Conservation (phyloP, 306 rosid genomes). For the Styphnolobium japonicum region DNA sequence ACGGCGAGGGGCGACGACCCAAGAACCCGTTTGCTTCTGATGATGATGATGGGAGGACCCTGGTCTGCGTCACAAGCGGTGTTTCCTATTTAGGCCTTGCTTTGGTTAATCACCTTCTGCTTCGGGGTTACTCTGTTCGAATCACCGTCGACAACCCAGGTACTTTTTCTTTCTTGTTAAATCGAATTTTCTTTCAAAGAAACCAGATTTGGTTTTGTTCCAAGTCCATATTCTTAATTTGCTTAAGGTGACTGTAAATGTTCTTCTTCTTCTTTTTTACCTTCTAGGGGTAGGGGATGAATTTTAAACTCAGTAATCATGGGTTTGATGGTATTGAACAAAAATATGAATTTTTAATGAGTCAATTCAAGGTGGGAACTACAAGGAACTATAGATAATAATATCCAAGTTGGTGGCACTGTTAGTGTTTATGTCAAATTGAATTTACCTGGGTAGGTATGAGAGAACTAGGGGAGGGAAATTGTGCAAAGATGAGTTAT, state of each 20-base stretch:
- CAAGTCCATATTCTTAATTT: background rate
- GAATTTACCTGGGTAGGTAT: conserved; percentile 15
- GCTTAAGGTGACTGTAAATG: background rate
- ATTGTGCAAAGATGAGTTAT: background rate
- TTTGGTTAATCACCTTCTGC: conserved; percentile 60
- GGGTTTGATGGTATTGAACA: background rate
- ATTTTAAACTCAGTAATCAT: background rate
- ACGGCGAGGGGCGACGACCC: conserved; percentile 21
- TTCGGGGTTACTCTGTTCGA: conserved; percentile 73
- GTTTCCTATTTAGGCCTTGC: conserved; percentile 78
- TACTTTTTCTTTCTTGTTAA: background rate
- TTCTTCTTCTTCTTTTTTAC: background rate
- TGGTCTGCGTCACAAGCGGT: conserved; percentile 85
- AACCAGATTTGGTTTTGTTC: background rate
- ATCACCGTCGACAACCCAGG: conserved; percentile 63
- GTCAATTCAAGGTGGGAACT: background rate
- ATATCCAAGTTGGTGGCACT: background rate
- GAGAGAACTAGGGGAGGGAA: background rate
- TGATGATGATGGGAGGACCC: conserved; percentile 23
- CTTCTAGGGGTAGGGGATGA: too few species aligned
- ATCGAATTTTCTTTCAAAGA: background rate
- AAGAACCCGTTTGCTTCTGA: conserved; percentile 4
- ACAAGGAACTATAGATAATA: background rate
- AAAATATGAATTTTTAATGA: background rate
- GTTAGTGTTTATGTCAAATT: background rate